A percentile compares a stretch with the other conserved stretches of the same genome.
Evolutionary conservation across 2,329 filamentous ascomycete species (phyloP).

Genomic region (Clonostachys chloroleuca): DNA sequence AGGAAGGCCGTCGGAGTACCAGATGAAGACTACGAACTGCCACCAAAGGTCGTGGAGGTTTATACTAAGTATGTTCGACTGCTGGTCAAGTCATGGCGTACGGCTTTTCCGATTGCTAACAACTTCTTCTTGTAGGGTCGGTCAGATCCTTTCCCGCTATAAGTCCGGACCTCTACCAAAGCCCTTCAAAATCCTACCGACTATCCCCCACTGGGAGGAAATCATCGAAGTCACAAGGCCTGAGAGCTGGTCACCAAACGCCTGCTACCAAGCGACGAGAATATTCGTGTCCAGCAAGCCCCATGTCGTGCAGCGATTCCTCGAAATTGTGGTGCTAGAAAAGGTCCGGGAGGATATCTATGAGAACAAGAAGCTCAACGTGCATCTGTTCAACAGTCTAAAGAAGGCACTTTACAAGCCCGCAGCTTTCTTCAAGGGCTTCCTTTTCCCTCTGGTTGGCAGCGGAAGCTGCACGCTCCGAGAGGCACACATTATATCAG

Average conservation of each 20-base stretch:
- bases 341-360: slow-evolving; percentile 91
- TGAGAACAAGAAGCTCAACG: slow-evolving; percentile 91
- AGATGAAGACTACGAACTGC: slow-evolving; percentile 82
- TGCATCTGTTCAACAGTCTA: slow-evolving; percentile 87
- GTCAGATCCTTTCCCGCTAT: slow-evolving; percentile 84
- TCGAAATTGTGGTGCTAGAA: slow-evolving; percentile 82
- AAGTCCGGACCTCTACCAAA: slow-evolving; percentile 96
- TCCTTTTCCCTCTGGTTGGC: slow-evolving; percentile 84
- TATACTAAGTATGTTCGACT: slow-evolving; percentile 68
- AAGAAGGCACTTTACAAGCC: slow-evolving; percentile 95
- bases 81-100: neutral
- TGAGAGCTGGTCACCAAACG: slow-evolving; percentile 67
- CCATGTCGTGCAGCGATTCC: slow-evolving; percentile 74
- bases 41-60: slow-evolving; percentile 88
- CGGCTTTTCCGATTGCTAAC: neutral
- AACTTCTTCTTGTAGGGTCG: slow-evolving; percentile 51
- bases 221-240: slow-evolving; percentile 82
- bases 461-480: slow-evolving; percentile 86
- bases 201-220: slow-evolving; percentile 85
- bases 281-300: slow-evolving; percentile 89
- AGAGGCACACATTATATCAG: slow-evolving; percentile 88
- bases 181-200: slow-evolving; percentile 94
- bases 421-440: slow-evolving; percentile 92
- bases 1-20: slow-evolving; percentile 39
- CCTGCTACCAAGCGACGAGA: slow-evolving; percentile 82